Evolutionary conservation across 2,329 filamentous ascomycete genomes (phyloP), one percentile per base, ranked within the genome.

Genomic region (Plectosphaerella plurivora): DNA sequence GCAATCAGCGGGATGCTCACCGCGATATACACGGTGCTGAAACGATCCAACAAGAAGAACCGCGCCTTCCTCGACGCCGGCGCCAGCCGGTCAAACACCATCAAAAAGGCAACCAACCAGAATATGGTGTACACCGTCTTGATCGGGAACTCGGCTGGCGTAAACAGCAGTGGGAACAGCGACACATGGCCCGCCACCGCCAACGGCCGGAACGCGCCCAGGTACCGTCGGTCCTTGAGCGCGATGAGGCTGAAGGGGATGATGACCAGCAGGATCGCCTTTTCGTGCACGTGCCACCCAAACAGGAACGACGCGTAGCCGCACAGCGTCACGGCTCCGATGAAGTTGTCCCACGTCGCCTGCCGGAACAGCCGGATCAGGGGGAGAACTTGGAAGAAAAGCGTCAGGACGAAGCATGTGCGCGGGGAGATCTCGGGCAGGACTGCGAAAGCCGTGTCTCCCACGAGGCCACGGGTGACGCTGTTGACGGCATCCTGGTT

Each of bases 211-310:
- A 97, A 99, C 1, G 93, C 93, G 53, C 91, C 87, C 33, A 97
- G 84, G 65, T 96, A 92, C 24, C 94, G 86, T 49, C 94, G 84
- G 67, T 97, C 92, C 66, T 88, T 88, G 49, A 97, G 82, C 1
- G 93, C 92, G 55, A 97, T 87, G 55, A 99, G 80, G 60, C 89
- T 95, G 75, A 97, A 97, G 0, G 94, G 94, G 47, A 97, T 89
- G 59, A 99, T 91, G 64, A 97, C 88, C 18, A 97, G 82, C 20
- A 99, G 80, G 53, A 99, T 89, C 2, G 94, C 94, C 71, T 99
- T 99, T 67, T 99, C 94, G 63, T 99, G 94, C 9, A 99, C 94
- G 65, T 99, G 94, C 91, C 93, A 99, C 52, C 94, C 93, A 61
- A 97, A 97, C 10, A 99, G 79, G 73, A 99, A 99, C 0, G 93